Conservation (phyloP, 768 basidiomycete species). For the Boletus huronensis region DNA sequence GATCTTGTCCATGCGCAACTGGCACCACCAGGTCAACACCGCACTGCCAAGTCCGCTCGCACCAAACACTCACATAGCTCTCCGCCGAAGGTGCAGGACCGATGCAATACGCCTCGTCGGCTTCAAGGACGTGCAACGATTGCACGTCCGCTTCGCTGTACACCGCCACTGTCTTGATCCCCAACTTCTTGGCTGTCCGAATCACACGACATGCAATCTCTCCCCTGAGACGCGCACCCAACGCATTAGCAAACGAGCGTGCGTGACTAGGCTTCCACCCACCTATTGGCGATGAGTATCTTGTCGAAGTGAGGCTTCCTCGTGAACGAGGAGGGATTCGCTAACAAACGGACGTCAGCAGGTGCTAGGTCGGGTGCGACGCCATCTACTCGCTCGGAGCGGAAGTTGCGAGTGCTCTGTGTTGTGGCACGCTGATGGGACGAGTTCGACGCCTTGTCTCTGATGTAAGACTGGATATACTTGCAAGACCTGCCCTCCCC, state of each 20-base stretch:
- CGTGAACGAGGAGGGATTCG: constrained; percentile 1
- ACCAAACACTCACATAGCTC: constrained; percentile 68
- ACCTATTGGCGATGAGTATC: constrained; percentile 89
- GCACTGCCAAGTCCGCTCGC: neutral
- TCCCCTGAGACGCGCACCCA: constrained; percentile 49
- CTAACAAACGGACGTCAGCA: neutral
- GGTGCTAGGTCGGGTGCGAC: neutral
- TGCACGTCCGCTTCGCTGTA: constrained; percentile 84
- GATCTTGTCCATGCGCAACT: constrained; percentile 88
- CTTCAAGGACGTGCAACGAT: constrained; percentile 79
- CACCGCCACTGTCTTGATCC: constrained; percentile 89
- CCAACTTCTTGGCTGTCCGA: constrained; percentile 81
- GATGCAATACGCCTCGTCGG: constrained; percentile 89
- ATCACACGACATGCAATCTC: constrained; percentile 97
- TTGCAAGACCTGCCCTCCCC: constrained; percentile 9
- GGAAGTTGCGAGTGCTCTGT: constrained; percentile 19
- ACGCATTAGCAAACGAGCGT: neutral
- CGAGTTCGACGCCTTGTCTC: neutral
- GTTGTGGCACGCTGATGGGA: neutral
- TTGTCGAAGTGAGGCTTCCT: constrained; percentile 74
- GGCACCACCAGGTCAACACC: constrained; percentile 2
- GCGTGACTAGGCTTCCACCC: neutral
- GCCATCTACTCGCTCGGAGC: constrained; percentile 14
- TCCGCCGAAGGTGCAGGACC: constrained; percentile 87
- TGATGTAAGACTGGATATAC: neutral